A percentile compares a stretch with the other conserved stretches of the same genome.
These are phyloP conservation scores for Syzygium jambos DNA, from an alignment of 345 rosid species.

Conservation along the genomic window DNA sequence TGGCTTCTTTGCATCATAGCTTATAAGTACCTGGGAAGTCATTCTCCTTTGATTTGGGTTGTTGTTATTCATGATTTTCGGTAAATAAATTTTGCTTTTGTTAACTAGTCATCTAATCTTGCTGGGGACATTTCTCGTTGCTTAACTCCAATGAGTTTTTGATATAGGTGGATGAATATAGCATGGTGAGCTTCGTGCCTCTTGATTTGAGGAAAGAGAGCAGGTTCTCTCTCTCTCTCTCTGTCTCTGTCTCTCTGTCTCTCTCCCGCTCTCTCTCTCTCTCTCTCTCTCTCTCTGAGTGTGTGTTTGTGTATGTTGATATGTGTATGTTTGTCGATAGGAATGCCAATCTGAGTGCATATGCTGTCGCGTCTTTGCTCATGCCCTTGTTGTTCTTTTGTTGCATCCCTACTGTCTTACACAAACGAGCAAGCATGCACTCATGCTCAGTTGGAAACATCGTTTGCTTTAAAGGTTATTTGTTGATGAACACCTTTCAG, in stretches of 20 bases:
- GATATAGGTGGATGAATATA: conserved; percentile 67
- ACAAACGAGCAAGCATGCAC: not conserved
- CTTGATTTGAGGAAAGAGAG: conserved; percentile 69
- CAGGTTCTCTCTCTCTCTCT: conserved; percentile 35
- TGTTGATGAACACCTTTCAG: not conserved
- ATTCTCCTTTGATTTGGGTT: not conserved
- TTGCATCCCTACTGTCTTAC: not conserved
- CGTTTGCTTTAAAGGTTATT: not conserved
- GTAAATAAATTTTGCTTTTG: not conserved
- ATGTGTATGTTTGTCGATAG: not conserved
- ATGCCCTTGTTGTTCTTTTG: not conserved
- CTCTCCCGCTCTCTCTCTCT: conserved; percentile 5
- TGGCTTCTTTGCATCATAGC: not conserved
- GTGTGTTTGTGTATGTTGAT: not conserved
- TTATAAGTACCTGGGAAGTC: not conserved
- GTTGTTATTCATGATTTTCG: not conserved
- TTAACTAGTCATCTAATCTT: not conserved
- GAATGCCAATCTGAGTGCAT: not conserved
- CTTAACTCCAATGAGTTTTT: not conserved
- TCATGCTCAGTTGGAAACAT: not conserved
- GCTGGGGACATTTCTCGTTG: not conserved
- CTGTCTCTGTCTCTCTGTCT: not conserved
- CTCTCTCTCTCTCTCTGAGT: not conserved
- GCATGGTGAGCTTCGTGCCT: conserved; percentile 87
- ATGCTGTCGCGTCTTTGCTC: not conserved